Evolutionary conservation across 2,329 filamentous ascomycete species (phyloP).

Genomic region (Diaporthe eres): DNA sequence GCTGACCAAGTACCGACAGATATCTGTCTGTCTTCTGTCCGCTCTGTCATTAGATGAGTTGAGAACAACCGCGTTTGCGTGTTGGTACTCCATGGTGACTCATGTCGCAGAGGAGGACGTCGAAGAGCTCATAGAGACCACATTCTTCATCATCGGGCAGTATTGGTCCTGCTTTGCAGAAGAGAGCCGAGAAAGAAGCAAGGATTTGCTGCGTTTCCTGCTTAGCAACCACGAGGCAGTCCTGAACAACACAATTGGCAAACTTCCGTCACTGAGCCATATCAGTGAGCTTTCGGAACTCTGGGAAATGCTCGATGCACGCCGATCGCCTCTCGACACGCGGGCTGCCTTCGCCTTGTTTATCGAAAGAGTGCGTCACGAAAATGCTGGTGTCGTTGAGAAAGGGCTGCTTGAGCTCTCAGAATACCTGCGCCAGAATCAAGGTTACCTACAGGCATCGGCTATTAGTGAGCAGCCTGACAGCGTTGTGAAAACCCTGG

Average conservation of each 20-base stretch:
- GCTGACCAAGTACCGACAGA: slow-evolving; percentile 63
- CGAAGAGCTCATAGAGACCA: slow-evolving; percentile 85
- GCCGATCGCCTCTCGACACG: slow-evolving; percentile 76
- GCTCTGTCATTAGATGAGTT: slow-evolving; percentile 82
- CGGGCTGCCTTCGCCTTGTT: slow-evolving; percentile 80
- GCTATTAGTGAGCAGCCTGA: slow-evolving; percentile 88
- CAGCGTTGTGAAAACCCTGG: slow-evolving; percentile 77
- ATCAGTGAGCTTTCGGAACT: slow-evolving; percentile 79
- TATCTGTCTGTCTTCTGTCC: slow-evolving; percentile 92
- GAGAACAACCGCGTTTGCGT: slow-evolving; percentile 83
- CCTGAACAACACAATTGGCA: slow-evolving; percentile 77
- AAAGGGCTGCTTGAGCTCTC: slow-evolving; percentile 85
- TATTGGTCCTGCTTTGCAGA: slow-evolving; percentile 81
- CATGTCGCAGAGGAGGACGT: slow-evolving; percentile 85
- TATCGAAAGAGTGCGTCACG: slow-evolving; percentile 80
- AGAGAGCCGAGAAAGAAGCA: slow-evolving; percentile 70
- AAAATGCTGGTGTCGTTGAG: slow-evolving; percentile 87
- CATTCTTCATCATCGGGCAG: slow-evolving; percentile 86
- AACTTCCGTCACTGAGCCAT: slow-evolving; percentile 81
- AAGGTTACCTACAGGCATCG: slow-evolving; percentile 83
- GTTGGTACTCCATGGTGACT: slow-evolving; percentile 85
- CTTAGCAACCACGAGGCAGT: slow-evolving; percentile 73
- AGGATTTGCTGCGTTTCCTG: slow-evolving; percentile 74
- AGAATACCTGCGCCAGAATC: slow-evolving; percentile 79
- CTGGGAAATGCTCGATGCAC: slow-evolving; percentile 73